Evolutionary conservation across 2,329 filamentous ascomycete species (phyloP).

Genomic region (Monilinia vaccinii-corymbosi): DNA sequence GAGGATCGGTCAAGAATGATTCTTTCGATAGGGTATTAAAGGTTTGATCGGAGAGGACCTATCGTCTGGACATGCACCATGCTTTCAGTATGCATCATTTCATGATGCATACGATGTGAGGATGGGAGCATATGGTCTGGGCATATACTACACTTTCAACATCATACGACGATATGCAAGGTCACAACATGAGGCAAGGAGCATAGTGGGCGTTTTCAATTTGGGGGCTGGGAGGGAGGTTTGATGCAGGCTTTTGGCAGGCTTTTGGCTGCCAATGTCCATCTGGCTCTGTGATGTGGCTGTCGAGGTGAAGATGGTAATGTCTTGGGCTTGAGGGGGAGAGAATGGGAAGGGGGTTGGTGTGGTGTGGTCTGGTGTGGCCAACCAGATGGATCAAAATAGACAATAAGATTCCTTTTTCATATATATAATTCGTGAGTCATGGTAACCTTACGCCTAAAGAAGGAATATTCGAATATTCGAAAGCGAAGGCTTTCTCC

Average conservation of each 20-base stretch:
- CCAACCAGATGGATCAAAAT: not conserved
- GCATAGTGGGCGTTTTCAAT: slow-evolving; percentile 25
- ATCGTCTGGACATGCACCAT: not conserved
- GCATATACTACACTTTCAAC: slow-evolving; percentile 19
- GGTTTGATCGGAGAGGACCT: slow-evolving; percentile 19
- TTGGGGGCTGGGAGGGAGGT: not conserved
- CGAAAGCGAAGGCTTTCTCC: too few relatives aligned
- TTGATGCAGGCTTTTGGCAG: not conserved
- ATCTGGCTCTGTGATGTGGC: not conserved
- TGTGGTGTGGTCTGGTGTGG: too few relatives aligned
- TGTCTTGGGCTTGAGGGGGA: not conserved
- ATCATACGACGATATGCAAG: slow-evolving; percentile 7
- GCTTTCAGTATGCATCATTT: not conserved
- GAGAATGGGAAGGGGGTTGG: not conserved
- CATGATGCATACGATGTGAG: not conserved
- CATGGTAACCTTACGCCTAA: not conserved
- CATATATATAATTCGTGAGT: not conserved
- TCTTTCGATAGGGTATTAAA: slow-evolving; percentile 72
- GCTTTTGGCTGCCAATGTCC: not conserved
- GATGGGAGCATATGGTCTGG: not conserved
- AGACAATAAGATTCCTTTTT: not conserved
- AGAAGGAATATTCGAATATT: not conserved
- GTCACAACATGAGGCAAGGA: slow-evolving; percentile 12
- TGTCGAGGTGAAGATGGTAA: not conserved
- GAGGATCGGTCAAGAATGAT: slow-evolving; percentile 64